These are phyloP conservation scores for Lichtheimia ornata DNA, from an alignment of 371 early-diverging fungal genomes.

Conservation along the genomic window DNA sequence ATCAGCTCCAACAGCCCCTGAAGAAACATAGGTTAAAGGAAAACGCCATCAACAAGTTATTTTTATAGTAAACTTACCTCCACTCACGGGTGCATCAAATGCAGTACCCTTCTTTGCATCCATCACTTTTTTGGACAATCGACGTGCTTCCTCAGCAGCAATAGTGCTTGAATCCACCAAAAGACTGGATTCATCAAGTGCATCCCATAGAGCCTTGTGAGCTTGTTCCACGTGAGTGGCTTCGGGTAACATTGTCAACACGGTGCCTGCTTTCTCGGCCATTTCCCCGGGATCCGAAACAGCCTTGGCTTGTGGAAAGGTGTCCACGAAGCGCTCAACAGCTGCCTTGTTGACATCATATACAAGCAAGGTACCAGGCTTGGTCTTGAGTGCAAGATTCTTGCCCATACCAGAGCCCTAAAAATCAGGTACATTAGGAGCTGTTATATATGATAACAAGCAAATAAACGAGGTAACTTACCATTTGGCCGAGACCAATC, in stretches of 20 bases:
- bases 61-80: constrained; percentile 54
- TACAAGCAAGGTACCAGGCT: constrained; percentile 58
- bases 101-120: constrained; percentile 61
- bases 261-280: constrained; percentile 69
- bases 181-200: constrained; percentile 50
- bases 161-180: constrained; percentile 94
- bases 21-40: background rate
- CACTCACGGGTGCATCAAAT: constrained; percentile 96
- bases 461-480: constrained; percentile 10
- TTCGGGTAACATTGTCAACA: constrained; percentile 94
- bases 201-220: constrained; percentile 70
- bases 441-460: background rate
- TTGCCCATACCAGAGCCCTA: constrained; percentile 87
- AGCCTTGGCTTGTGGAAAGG: constrained; percentile 47
- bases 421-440: background rate
- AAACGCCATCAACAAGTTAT: too few relatives aligned
- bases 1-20: constrained; percentile 85
- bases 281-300: constrained; percentile 70
- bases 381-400: constrained; percentile 73
- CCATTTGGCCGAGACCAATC: constrained; percentile 97
- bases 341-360: constrained; percentile 71
- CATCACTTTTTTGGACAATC: constrained; percentile 62
- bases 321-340: constrained; percentile 50
- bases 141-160: constrained; percentile 71
- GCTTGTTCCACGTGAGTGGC: constrained; percentile 78